Base-by-base conservation (phyloP, 257 asterid genomes). In the Solanum chiquidenum region DNA sequence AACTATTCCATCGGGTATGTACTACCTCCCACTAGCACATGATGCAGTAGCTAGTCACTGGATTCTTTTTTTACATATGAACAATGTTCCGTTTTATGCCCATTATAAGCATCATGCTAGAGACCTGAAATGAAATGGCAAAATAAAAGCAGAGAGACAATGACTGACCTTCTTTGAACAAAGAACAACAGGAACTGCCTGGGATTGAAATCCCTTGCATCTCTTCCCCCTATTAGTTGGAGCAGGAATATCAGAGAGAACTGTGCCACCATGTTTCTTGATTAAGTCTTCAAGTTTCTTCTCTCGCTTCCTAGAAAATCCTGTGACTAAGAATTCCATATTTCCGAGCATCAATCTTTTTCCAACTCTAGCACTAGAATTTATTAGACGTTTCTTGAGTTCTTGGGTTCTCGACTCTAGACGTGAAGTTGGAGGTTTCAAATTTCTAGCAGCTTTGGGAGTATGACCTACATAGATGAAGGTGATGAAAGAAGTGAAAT, bases 281-380 rank as follows among this genome's bases (percentile, higher is more conserved):
- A 95, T 92, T 44, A 94, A 92, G 88, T 91, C 92, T 87, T 92
- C 95, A 74, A 94, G 88, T 89, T 94, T 94, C 93, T 88, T 92
- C 90, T 94, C 95, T 92, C 92, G 94, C 82, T 83, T 90, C 86
- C 86, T 88, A 86, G 97, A 92, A 88, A 94, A 92, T 72, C 98
- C 98, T 86, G 97, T 94, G 31, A 95, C 93, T 91, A 95, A 90
- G 92, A 95, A 95, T 86, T 94, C 97, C 91, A 94, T 93, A 90
- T 90, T 90, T 88, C 91, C 94, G 85, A 95, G 93, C 88, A 95
- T 87, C 92, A 91, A 88, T 89, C 93, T 92, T 74, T 88, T 94
- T 89, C 83, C 92, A 89, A 86, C 89, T 88, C 88, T 90, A 85
- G 44, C 90, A 49, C 83, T 60, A 83, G 86, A 85, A 83, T 35